Evolutionary conservation across 495 filamentous ascomycete species (phyloP), one percentile per base, ranked within the genome.

Genomic region (Talaromyces ruber): DNA sequence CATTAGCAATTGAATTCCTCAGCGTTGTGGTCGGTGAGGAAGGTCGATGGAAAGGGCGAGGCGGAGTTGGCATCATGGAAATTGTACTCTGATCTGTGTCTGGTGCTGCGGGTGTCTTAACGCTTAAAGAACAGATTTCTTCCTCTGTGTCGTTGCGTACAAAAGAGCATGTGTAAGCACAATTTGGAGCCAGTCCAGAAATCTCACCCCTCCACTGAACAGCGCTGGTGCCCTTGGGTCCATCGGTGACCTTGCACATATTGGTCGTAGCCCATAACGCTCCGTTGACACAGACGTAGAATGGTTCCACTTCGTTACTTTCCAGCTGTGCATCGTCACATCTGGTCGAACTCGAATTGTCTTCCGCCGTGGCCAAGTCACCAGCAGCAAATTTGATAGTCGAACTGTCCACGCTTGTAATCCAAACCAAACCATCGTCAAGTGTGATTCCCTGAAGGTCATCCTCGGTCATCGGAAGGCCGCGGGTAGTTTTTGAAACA

Each of bases 11-110:
- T 6, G 92, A 95, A 24, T 91, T 92, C 69, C 87, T 90, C 34
- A 97, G 80, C 0, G 93, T 97, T 6, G 92, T 93, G 11, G 86
- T 88, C 3, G 93, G 93, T n/a, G 92, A 95, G 53, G 90, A 88
- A 30, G 90, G 87, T 64, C 90, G 86, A 64, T 86, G 84, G 16
- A 84, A 80, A 24, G 87, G 84, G 63, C 86, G 83, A 53, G 77
- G 79, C 52, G 80, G 73, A 11, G 73, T 71, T 32, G 75, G 65
- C 25, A 76, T 65, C 51, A 71, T 70, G 39, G 76, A 77, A 57
- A 83, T 77, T 57, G 74, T 71, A 82, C 83, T 77, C 77, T 81
- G 82, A 65, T 92, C 89, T 59, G 84, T 80, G 61, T 83, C 84
- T 65, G 86, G 85, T 22, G 88, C 83, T 64, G 84, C 79, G 60